phyloP scores from a whole-genome alignment of 805 yeast genomes.

The Ogataea dorogensis region DNA sequence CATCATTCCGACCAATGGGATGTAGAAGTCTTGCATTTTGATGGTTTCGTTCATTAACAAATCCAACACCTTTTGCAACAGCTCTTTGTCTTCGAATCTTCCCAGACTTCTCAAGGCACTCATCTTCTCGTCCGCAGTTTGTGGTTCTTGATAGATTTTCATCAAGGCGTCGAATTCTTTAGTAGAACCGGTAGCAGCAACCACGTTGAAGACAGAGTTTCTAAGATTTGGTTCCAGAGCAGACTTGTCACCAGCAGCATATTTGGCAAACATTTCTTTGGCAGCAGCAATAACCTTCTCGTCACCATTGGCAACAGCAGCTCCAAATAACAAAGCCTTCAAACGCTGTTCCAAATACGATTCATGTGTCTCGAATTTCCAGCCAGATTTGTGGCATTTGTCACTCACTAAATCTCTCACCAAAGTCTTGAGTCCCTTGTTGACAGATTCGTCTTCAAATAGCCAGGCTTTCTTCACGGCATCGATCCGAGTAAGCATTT shows the following conservation, averaged over 20 bases:
- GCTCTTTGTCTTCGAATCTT: conserved; percentile 37
- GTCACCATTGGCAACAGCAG: conserved; percentile 43
- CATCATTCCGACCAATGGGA: conserved; percentile 75
- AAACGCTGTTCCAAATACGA: conserved; percentile 37
- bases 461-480: conserved; percentile 34
- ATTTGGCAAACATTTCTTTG: conserved; percentile 29
- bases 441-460: conserved; percentile 38
- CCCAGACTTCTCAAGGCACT: conserved; percentile 57
- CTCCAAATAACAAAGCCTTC: conserved; percentile 42
- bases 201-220: conserved; percentile 42
- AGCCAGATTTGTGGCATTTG: conserved; percentile 57
- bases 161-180: conserved; percentile 42
- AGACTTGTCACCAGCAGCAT: conserved; percentile 27
- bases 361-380: conserved; percentile 81
- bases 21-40: conserved; percentile 44
- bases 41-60: conserved; percentile 67
- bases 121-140: conserved; percentile 57
- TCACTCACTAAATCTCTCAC: conserved; percentile 28
- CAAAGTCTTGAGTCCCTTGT: conserved; percentile 35
- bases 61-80: conserved; percentile 39
- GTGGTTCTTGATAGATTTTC: conserved; percentile 48
- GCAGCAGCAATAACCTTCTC: conserved; percentile 35
- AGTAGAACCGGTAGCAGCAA: conserved; percentile 40
- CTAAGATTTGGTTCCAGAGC: conserved; percentile 48
- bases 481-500: conserved; percentile 44